Conservation (phyloP, 768 basidiomycete species). For the Collybia sordida region DNA sequence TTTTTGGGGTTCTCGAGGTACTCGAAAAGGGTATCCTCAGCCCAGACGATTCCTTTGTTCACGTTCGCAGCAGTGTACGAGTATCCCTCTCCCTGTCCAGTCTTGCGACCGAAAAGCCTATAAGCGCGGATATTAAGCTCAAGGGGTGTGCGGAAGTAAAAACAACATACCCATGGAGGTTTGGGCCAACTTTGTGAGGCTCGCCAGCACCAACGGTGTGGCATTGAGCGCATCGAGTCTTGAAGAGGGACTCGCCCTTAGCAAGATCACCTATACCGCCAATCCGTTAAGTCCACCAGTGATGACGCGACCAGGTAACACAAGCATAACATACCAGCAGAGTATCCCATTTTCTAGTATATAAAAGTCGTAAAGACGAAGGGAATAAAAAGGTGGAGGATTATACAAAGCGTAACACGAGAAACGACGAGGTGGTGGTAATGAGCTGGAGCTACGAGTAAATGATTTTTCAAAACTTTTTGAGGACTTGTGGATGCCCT, state of each 20-base stretch:
- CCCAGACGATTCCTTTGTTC: conserved; percentile 90
- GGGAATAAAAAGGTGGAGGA: conserved; percentile 1
- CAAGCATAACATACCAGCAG: conserved; percentile 37
- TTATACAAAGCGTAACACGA: conserved; percentile 14
- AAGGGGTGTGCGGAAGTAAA: background rate
- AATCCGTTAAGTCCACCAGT: conserved; percentile 45
- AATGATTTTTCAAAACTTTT: conserved; percentile 14
- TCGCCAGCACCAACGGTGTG: conserved; percentile 82
- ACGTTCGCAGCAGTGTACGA: conserved; percentile 94
- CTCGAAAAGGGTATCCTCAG: conserved; percentile 87
- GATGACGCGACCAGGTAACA: background rate
- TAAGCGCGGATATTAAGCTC: conserved; percentile 2
- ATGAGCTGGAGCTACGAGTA: conserved; percentile 6
- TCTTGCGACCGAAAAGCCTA: conserved; percentile 82
- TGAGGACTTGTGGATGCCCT: background rate
- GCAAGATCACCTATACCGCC: conserved; percentile 68
- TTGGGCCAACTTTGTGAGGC: conserved; percentile 90
- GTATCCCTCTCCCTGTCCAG: conserved; percentile 83
- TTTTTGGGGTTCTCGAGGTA: conserved; percentile 98
- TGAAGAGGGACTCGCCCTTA: conserved; percentile 96
- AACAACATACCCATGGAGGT: conserved; percentile 80
- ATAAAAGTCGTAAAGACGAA: conserved; percentile 1
- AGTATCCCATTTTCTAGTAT: conserved; percentile 33
- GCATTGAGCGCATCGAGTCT: conserved; percentile 93
- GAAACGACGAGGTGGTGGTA: conserved; percentile 13